phyloP scores from a whole-genome alignment of 306 rosid genomes.

The Rosa persica region DNA sequence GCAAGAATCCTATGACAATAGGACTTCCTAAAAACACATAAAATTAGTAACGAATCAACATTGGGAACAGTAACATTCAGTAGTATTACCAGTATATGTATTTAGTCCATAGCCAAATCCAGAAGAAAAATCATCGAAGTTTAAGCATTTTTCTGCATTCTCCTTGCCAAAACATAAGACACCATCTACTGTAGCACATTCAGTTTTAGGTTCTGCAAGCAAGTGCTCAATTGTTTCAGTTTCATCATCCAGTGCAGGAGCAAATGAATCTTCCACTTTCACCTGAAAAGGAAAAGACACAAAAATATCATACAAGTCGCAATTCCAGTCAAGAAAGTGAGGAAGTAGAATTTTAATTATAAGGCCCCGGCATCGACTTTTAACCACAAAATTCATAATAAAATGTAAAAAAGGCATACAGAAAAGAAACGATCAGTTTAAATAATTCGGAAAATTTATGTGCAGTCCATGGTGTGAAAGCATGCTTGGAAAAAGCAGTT shows the following conservation, averaged over 20 bases:
- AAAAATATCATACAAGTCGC: slow-evolving; percentile 16
- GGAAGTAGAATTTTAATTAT: neutral
- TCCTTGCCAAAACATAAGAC: slow-evolving; percentile 43
- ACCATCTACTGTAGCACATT: slow-evolving; percentile 50
- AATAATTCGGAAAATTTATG: neutral
- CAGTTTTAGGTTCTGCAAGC: slow-evolving; percentile 59
- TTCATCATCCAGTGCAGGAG: slow-evolving; percentile 55
- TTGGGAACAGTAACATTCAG: neutral
- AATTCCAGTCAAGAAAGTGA: slow-evolving; percentile 15
- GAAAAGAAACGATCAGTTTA: neutral
- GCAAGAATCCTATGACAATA: neutral
- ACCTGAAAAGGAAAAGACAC: slow-evolving; percentile 37
- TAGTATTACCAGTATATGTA: slow-evolving; percentile 40
- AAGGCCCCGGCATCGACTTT: neutral
- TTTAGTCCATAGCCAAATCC: slow-evolving; percentile 50
- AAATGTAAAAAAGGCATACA: neutral
- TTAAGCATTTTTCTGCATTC: slow-evolving; percentile 40
- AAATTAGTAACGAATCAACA: slow-evolving; percentile 21
- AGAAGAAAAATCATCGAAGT: slow-evolving; percentile 40
- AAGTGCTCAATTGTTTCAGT: slow-evolving; percentile 56
- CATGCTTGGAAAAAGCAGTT: neutral
- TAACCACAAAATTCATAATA: neutral
- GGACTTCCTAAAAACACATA: neutral
- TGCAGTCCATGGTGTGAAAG: neutral
- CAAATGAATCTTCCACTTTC: slow-evolving; percentile 56